Evolutionary conservation across 2,329 filamentous ascomycete genomes (phyloP), one percentile per base, ranked within the genome.

Genomic region (Microsporum audouinii): DNA sequence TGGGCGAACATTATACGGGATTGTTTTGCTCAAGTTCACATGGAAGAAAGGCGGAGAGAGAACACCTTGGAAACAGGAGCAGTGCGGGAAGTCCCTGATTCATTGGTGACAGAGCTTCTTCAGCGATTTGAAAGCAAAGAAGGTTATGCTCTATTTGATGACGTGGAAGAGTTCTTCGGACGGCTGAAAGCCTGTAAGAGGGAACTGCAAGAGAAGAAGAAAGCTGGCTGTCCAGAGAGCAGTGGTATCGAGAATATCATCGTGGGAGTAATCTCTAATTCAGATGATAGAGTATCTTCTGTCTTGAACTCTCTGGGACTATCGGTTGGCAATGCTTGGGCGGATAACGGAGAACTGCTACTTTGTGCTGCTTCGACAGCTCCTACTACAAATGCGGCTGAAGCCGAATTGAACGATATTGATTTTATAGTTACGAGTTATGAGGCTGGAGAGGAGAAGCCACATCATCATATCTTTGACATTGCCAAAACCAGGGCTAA

Each of bases 371-470:
- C 23, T 5, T 14, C 57, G 72, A 1, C 69, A 64, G 1, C 31
- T 43, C 34, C 49, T 5, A 68, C 67, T 23, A 23, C 17, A 23
- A 23, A 23, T 2, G 68, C 68, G 33, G 69, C 62, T 65, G 36
- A 58, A 62, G 43, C 23, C 7, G 7, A 41, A 2, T 38, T 59
- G 1, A 66, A 70, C 36, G 76, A 79, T 67, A 61, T 79, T 43
- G 73, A 79, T 60, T 69, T 78, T 56, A 66, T 78, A 0, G 70
- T 77, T 31, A 78, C 76, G 7, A 78, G 76, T 65, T 79, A 78
- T 64, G 75, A 77, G 58, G 76, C 75, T 2, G 75, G 72, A 5
- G 67, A 71, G n/a, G 76, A 77, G 65, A 79, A 79, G 60, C 77
- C 77, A 2, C 65, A 70, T 63, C 67, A 64, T 3, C 58, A 68